These are phyloP conservation scores for Priceomyces melissophilus DNA, from an alignment of 805 yeast genomes.

Conservation along the genomic window DNA sequence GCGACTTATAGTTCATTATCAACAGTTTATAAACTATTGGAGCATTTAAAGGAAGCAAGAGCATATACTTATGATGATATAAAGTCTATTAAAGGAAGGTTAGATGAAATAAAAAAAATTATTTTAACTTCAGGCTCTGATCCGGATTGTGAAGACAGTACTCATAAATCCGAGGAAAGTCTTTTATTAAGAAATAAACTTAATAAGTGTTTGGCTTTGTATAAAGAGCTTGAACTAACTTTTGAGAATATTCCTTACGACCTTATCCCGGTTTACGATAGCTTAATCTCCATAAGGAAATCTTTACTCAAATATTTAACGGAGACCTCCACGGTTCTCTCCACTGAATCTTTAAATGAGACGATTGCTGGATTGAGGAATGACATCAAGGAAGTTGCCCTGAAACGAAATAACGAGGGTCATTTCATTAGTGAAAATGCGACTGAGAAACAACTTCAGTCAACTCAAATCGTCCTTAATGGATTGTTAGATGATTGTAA, in stretches of 20 bases:
- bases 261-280: slow-evolving; percentile 47
- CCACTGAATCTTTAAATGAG: slow-evolving; percentile 7
- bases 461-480: slow-evolving; percentile 51
- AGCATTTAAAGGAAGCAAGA: slow-evolving; percentile 75
- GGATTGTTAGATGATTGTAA: slow-evolving; percentile 83
- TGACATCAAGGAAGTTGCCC: slow-evolving; percentile 26
- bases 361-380: slow-evolving; percentile 19
- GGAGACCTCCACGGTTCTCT: slow-evolving; percentile 5
- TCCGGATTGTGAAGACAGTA: slow-evolving; percentile 10
- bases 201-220: slow-evolving; percentile 57
- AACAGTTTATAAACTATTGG: slow-evolving; percentile 80
- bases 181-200: slow-evolving; percentile 63
- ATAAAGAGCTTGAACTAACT: slow-evolving; percentile 51
- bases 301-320: slow-evolving; percentile 44
- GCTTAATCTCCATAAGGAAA: slow-evolving; percentile 62
- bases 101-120: slow-evolving; percentile 65
- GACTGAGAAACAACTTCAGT: slow-evolving; percentile 18
- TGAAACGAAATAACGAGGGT: slow-evolving; percentile 53
- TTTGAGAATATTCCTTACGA: slow-evolving; percentile 41
- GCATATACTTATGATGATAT: slow-evolving; percentile 84
- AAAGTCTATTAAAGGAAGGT: slow-evolving; percentile 68
- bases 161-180: slow-evolving; percentile 54
- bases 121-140: slow-evolving; percentile 39
- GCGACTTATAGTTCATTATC: slow-evolving; percentile 89
- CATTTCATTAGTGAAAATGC: slow-evolving; percentile 35